Base-by-base conservation (phyloP, 306 rosid species). In the Quillaja saponaria region DNA sequence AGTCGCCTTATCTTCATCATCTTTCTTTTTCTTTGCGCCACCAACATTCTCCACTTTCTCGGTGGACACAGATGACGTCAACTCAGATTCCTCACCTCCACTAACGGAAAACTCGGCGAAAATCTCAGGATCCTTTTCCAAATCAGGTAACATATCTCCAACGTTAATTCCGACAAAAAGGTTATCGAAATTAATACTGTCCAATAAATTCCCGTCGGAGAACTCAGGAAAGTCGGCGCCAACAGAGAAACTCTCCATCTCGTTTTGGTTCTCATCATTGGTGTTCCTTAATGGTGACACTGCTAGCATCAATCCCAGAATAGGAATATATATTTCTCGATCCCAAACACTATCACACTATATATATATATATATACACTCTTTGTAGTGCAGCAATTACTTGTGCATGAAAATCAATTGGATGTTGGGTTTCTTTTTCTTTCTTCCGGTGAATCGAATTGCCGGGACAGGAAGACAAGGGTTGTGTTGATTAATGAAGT, bases 121-220 rank as follows among this genome's bases (percentile, higher is more conserved):
- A 57, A 85, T 76, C 16, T 88, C 96, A 0, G 86, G 66, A 67
- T 88, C 96, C 96, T 88, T 88, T 55, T 91, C 95, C 81, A 91
- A 81, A 72, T 86, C 98, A 2, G 90, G 96, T 76, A 86, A 58
- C 49, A 81, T 79, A 15, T 88, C 92, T 15, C 72, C 84, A 39
- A 57, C 48, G 40, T 83, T 69, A 85, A 87, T 76, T 9, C 84
- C 85, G 8, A 67, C 69, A 44, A 88, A 92, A 57, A 92, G 74
- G 48, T 86, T 87, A 10, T 92, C 98, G 34, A 86, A 92, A 53
- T 92, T 74, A 72, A 88, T 79, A 71, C 82, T 85, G 34, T 88
- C 95, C 69, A 88, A 75, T 21, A 88, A 68, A 35, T 55, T 82
- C 38, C 76, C 86, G 6, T 86, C 95, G 0, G 76, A 64, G 18